phyloP scores from a whole-genome alignment of 768 basidiomycete species.

The Pleurotus djamor region DNA sequence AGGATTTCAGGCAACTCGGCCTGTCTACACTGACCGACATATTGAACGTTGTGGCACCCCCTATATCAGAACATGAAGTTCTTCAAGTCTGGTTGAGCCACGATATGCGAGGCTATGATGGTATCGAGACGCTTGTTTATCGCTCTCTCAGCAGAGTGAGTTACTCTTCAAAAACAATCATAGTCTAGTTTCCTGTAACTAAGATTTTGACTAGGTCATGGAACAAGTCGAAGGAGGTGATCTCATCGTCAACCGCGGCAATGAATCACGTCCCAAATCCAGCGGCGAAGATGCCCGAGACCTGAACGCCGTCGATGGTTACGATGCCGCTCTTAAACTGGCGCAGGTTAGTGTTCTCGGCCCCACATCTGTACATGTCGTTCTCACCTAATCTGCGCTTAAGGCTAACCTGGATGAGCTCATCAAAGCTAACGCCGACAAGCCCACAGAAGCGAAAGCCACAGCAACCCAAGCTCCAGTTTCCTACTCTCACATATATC shows the following conservation, averaged over 20 bases:
- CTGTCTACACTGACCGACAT: constrained; percentile 89
- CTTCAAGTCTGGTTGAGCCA: constrained; percentile 95
- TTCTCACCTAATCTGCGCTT: background rate
- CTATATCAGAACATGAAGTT: constrained; percentile 97
- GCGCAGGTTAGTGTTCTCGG: constrained; percentile 55
- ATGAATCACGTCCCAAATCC: constrained; percentile 72
- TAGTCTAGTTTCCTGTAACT: background rate
- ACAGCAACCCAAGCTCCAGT: constrained; percentile 48
- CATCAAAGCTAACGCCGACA: constrained; percentile 54
- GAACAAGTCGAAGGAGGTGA: constrained; percentile 95
- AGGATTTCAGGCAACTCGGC: constrained; percentile 88
- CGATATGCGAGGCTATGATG: constrained; percentile 96
- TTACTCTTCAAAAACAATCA: constrained; percentile 1
- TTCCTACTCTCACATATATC: constrained; percentile 87
- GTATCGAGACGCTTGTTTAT: constrained; percentile 93
- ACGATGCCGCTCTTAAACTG: constrained; percentile 81
- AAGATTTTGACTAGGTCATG: constrained; percentile 62
- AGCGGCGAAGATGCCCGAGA: constrained; percentile 51
- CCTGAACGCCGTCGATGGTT: constrained; percentile 80
- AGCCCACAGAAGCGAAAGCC: constrained; percentile 28
- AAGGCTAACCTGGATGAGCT: constrained; percentile 80
- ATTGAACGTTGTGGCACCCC: constrained; percentile 95
- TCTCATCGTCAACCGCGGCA: constrained; percentile 81
- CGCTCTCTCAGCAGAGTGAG: constrained; percentile 77
- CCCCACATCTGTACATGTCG: background rate